Evolutionary conservation across 108 stramenopile genomes (phyloP), one percentile per base, ranked within the genome.

Genomic region (Seminavis robusta): DNA sequence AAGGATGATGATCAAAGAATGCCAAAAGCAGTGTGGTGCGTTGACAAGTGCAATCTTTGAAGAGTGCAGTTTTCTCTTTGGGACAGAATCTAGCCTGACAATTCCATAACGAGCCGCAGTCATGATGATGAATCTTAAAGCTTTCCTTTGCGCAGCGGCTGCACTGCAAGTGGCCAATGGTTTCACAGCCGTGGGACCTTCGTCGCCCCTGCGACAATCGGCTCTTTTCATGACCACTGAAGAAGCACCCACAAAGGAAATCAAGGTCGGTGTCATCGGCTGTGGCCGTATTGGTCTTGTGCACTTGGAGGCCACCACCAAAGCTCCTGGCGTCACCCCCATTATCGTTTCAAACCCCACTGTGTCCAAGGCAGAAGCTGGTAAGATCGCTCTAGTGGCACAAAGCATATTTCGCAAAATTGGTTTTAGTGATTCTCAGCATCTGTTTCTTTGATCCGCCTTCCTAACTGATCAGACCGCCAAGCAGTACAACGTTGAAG

Each of bases 221-320:
- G 15, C 54, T 1, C 44, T 75, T 25, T 68, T 52, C 37, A 92
- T 92, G 90, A 69, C 61, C 20, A 54, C 45, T 1, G 63, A 59
- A 31, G 60, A 65, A 11, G 33, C 52, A 8, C 71, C 59, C 19
- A 51, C 48, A 1, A 65, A 55, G 36, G 80, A 81, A 36, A 63
- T 53, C 19, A 81, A 78, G 47, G 95, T 97, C 11, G 96, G 96
- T 52, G 90, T 97, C 16, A 95, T 97, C 61, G 96, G 96, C n/a
- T 84, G 83, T 48, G 96, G 96, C 3, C 90, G 96, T 55, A 97
- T 97, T 59, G 96, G 96, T 41, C 57, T 97, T 13, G 94, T 95
- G 6, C 96, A 97, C 62, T 76, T 97, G 68, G 96, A 88, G 51
- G 96, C 96, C 11, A 92, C 94, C 53, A 83, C 84, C 67, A 93